Evolutionary conservation across 1,284 basidiomycete species (phyloP), one percentile per base, ranked within the genome.

Genomic region (Puccinia polysora): DNA sequence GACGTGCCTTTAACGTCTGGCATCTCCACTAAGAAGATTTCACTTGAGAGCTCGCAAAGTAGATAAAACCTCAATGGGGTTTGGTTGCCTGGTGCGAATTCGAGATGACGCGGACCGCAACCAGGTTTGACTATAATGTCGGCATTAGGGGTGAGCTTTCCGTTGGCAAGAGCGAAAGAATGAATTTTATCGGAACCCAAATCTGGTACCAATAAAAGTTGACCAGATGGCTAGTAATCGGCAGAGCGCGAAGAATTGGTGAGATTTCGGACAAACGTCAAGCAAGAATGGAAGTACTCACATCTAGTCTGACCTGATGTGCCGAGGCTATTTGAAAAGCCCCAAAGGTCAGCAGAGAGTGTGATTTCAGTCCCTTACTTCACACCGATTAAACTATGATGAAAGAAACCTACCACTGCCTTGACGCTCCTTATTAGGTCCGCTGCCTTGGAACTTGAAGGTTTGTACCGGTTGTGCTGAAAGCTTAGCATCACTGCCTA

Each of bases 291-390:
- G 5, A 30, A 64, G n/a, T 14, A 56, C 65, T 58, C 34, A 69
- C 65, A 49, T 69, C 65, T 5, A 58, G 59, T 30, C 34, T 58
- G 30, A 59, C 65, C 34, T 69, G 65, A 50, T 69, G 65, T 28
- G 55, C 55, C n/a, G 53, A 45, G 18, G 65, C 65, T 69, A 18
- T 25, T 56, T 32, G 55, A 15, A n/a, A 36, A 7, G 10, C 43
- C 6, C 12, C 30, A 34, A 15, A 36, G n/a, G 30, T 36, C 32
- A 40, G 50, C 15, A 67, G 12, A 36, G 28, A 25, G 1, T 7
- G 18, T 4, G n/a, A 28, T 14, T 38, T 56, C 32, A 34, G 30
- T 50, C 53, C 23, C 14, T 56, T 56, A 4, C 34, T 58, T 34
- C 4, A 12, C n/a, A 36, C 12, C 10, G 6, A 14, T 30, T 18